Evolutionary conservation across 2,329 filamentous ascomycete species (phyloP), one percentile per base, ranked within the genome.

Genomic region (Colletotrichum tropicale): DNA sequence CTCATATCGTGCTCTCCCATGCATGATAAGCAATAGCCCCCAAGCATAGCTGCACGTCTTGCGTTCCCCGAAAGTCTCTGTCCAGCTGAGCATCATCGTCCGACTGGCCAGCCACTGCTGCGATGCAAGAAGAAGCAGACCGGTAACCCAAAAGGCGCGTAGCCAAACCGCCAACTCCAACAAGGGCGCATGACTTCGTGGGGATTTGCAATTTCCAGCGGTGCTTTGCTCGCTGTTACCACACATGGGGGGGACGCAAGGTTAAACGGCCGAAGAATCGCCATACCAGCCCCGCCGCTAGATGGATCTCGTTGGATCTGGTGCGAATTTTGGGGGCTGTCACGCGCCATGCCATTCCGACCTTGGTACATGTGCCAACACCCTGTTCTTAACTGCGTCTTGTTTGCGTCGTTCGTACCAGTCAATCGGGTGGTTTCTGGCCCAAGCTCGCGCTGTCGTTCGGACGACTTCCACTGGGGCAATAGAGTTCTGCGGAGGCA

Each of bases 191-290:
- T 73, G 73, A 75, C 36, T 30, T 38, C 62, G 56, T 75, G 73
- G 73, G 73, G 70, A 64, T 58, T 55, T 43, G 70, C 60, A 73
- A 73, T 75, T 69, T 73, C 43, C 64, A 9, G 43, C 73, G 73
- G 70, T 24, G 38, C 70, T 73, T 75, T 75, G 73, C 64, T 75
- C 73, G 73, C 70, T 75, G 69, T 73, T 73, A 75, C 43, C 64
- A n/a, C 18, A 26, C 64, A 55, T 58, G 72, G 43, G 43, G 38
- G 72, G 38, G 34, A 32, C 30, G 61, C 73, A 72, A 55, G 73
- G 69, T 66, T 75, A 55, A 67, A 68, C 48, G 62, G 70, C 73
- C 73, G 69, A 73, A 75, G 56, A 71, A 55, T 58, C 62, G 64
- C 73, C 73, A 75, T 61, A 21, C 24, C 34, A 34, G 64, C 64